Conservation (phyloP, 176 grass and related monocot species). For the Tillandsia fasciculata region DNA sequence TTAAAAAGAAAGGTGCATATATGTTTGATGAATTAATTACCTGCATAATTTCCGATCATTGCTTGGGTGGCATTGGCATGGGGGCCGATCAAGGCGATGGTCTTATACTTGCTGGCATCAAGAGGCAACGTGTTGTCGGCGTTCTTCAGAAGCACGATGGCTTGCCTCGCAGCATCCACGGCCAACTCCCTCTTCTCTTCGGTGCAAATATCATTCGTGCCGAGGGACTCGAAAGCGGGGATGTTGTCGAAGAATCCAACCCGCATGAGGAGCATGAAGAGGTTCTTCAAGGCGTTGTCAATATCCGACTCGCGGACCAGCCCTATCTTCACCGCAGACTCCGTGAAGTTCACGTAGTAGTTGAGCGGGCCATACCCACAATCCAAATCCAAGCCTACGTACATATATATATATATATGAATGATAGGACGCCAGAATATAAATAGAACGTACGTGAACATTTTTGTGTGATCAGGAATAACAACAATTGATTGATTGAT, state of each 20-base stretch:
- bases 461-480: no score
- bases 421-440: background rate
- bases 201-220: conserved; percentile 37
- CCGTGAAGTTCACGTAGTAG: conserved; percentile 30
- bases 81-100: conserved; percentile 44
- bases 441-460: background rate
- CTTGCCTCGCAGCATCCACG: conserved; percentile 55
- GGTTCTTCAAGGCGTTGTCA: conserved; percentile 48
- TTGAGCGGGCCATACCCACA: conserved; percentile 17
- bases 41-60: conserved; percentile 60
- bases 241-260: conserved; percentile 76
- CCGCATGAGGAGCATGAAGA: conserved; percentile 43
- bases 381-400: conserved; percentile 63
- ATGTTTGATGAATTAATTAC: background rate
- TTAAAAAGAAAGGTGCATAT: no score
- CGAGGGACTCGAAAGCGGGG: conserved; percentile 24
- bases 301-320: conserved; percentile 49
- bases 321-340: conserved; percentile 24
- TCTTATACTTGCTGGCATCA: background rate
- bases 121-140: conserved; percentile 29
- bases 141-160: conserved; percentile 83
- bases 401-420: background rate
- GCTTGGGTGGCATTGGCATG: conserved; percentile 34
- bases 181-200: conserved; percentile 45
- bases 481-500: no score